These are phyloP conservation scores for Daldinia grandis DNA, from an alignment of 495 filamentous ascomycete species.

Conservation along the genomic window DNA sequence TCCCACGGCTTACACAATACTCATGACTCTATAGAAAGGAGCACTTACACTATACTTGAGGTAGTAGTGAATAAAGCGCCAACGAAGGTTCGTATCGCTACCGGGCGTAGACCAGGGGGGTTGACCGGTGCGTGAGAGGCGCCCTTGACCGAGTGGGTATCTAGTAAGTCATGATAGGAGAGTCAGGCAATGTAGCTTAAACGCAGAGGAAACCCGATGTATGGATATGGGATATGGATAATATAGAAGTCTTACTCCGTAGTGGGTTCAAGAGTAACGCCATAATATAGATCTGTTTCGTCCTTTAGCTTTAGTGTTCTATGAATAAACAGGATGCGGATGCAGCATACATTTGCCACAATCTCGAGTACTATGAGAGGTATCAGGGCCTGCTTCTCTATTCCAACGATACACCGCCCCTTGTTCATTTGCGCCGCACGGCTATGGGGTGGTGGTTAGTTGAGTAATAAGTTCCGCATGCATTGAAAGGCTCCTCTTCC, in stretches of 20 bases:
- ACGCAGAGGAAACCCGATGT: neutral
- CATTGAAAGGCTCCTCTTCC: neutral
- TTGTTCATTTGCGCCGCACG: conserved; percentile 57
- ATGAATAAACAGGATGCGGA: neutral
- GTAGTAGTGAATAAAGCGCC: conserved; percentile 58
- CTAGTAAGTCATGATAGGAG: conserved; percentile 21
- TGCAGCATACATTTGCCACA: conserved; percentile 55
- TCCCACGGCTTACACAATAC: neutral
- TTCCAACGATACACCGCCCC: conserved; percentile 61
- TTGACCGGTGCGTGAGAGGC: conserved; percentile 46
- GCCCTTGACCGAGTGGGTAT: conserved; percentile 53
- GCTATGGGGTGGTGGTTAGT: conserved; percentile 40
- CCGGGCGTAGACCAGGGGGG: conserved; percentile 45
- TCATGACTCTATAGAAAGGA: neutral
- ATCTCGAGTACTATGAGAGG: conserved; percentile 61
- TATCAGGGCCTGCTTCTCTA: conserved; percentile 58
- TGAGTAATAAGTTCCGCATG: neutral
- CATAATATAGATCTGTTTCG: conserved; percentile 59
- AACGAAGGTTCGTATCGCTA: conserved; percentile 59
- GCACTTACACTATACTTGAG: conserved; percentile 57
- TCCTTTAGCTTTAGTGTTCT: conserved; percentile 10
- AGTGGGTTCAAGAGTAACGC: conserved; percentile 59
- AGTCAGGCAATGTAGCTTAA: neutral
- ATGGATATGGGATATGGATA: neutral
- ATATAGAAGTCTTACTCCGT: conserved; percentile 45